Evolutionary conservation across 768 basidiomycete species (phyloP).

Genomic region (Omphalotus guepiniiformis): DNA sequence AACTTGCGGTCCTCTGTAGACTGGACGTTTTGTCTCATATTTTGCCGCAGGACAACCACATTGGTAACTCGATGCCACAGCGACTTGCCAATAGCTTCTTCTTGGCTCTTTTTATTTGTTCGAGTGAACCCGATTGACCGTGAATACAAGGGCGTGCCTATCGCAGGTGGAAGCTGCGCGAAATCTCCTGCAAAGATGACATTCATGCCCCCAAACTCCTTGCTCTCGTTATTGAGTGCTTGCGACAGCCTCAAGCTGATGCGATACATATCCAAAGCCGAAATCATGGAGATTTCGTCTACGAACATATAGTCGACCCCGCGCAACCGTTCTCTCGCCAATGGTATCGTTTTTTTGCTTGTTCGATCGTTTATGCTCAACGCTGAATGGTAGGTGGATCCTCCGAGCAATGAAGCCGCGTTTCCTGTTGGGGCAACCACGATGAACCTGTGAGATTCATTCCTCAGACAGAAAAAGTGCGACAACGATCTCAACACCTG

Average conservation of each 20-base stretch:
- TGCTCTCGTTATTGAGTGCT: slow-evolving; percentile 11
- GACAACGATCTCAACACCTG: slow-evolving; percentile 5
- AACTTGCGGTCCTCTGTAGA: slow-evolving; percentile 22
- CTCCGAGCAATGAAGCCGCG: slow-evolving; percentile 14
- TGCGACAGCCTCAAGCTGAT: slow-evolving; percentile 24
- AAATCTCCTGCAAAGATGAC: slow-evolving; percentile 37
- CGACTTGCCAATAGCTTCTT: slow-evolving; percentile 16
- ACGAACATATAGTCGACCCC: slow-evolving; percentile 27
- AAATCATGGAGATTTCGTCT: slow-evolving; percentile 41
- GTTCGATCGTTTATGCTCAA: slow-evolving; percentile 8
- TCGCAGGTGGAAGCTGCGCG: slow-evolving; percentile 28
- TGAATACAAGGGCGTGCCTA: slow-evolving; percentile 12
- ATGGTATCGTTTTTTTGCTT: background rate
- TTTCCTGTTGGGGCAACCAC: slow-evolving; percentile 11
- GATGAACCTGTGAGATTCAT: background rate
- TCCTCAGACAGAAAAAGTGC: background rate
- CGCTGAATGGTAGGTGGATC: slow-evolving; percentile 16
- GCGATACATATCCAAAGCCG: slow-evolving; percentile 24
- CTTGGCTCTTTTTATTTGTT: slow-evolving; percentile 4
- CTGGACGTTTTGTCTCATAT: slow-evolving; percentile 27
- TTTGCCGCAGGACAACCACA: slow-evolving; percentile 18
- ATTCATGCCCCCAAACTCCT: slow-evolving; percentile 31
- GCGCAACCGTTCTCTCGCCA: slow-evolving; percentile 1
- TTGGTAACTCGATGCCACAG: slow-evolving; percentile 21
- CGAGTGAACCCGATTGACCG: background rate